Evolutionary conservation across 2,329 filamentous ascomycete genomes (phyloP), one percentile per base, ranked within the genome.

Genomic region (Gnomoniopsis smithogilvyi): DNA sequence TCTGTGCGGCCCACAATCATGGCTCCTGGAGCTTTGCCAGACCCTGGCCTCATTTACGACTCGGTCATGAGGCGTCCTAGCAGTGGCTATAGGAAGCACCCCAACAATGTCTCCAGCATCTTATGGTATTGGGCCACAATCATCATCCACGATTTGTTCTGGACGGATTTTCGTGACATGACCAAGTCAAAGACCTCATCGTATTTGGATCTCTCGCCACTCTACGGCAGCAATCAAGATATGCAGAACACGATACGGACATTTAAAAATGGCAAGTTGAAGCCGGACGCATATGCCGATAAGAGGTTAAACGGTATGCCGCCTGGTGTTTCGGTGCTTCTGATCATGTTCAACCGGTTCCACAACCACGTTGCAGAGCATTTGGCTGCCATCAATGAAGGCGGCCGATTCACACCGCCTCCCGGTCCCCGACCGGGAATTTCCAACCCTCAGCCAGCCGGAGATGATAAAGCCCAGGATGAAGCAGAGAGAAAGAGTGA

Each of bases 291-390:
- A 8, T 93, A 89, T 64, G 84, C 87, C 2, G 88, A 92, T 67
- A 86, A 86, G 72, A 81, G 90, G 56, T 75, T 92, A 2, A 73
- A 88, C 24, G 87, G 84, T 11, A 87, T 90, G 67, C 90, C 90
- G 0, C 87, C 90, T 0, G 88, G 89, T 14, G 88, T 90, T 4
- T 82, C 85, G 58, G 86, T 90, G 4, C 67, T 93, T 3, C 74
- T 93, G 30, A 81, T 93, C 72, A 91, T 92, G 89, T 88, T 92
- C 74, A 89, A 88, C 67, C 83, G 87, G 24, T 96, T 96, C 74
- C 94, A 97, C 74, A 97, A 98, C 73, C 82, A 95, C 64, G 85
- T 92, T 0, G 92, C 90, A 1, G 83, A 86, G 56, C 89, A 94
- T 62, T 77, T 97, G 19, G 90, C 90, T 0, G 76, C 81, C n/a